These are phyloP conservation scores for Brachypodium distachyon DNA, from an alignment of 202 grass and related monocot genomes.

Conservation along the genomic window DNA sequence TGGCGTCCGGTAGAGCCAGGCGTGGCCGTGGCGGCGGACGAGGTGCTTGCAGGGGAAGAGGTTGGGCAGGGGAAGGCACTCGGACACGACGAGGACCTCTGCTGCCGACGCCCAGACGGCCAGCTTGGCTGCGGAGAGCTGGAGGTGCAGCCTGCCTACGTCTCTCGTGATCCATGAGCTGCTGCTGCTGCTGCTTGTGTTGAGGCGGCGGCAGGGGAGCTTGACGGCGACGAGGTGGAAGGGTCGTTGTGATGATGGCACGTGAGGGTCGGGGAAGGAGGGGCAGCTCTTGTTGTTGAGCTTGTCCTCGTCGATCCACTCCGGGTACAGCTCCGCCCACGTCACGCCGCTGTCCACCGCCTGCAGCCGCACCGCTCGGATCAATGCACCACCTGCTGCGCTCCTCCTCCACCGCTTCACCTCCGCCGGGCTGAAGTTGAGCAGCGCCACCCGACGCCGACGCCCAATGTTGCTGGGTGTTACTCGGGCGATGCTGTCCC, in stretches of 20 bases:
- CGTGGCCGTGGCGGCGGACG: constrained; percentile 30
- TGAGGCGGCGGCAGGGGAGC: constrained; percentile 42
- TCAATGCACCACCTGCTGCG: neutral
- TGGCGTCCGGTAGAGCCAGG: constrained; percentile 48
- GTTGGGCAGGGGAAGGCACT: constrained; percentile 62
- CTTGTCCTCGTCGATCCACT: constrained; percentile 58
- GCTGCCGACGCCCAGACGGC: constrained; percentile 9
- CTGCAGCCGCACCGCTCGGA: constrained; percentile 29
- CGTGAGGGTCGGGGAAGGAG: constrained; percentile 44
- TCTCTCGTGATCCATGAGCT: no score
- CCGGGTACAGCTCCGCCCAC: constrained; percentile 66
- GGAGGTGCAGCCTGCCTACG: constrained; percentile 71
- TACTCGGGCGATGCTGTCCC: constrained; percentile 13
- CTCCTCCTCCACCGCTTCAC: constrained; percentile 35
- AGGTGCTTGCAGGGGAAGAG: constrained; percentile 68
- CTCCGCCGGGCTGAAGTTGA: constrained; percentile 68
- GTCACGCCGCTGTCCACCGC: constrained; percentile 37
- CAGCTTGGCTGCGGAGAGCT: constrained; percentile 74
- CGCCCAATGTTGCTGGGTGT: neutral
- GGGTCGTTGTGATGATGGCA: neutral
- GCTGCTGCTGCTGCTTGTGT: constrained; percentile 26
- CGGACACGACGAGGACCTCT: constrained; percentile 26
- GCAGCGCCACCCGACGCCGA: constrained; percentile 29
- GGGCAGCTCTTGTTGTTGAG: constrained; percentile 40
- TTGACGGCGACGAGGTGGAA: constrained; percentile 77